Evolutionary conservation across 2,329 filamentous ascomycete species (phyloP).

Genomic region (Cercospora sp.): DNA sequence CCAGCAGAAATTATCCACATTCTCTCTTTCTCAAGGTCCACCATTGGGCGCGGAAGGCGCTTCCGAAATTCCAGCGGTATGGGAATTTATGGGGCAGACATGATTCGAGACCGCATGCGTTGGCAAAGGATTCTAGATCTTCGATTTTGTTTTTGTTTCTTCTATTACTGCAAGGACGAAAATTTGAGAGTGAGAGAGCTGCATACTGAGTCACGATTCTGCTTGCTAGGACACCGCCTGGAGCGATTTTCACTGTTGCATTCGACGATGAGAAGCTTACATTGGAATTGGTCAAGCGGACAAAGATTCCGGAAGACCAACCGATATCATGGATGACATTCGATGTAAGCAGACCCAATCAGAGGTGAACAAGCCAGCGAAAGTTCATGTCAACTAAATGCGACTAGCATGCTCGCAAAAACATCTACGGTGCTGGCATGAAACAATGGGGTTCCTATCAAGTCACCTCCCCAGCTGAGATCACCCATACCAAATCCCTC

Average conservation of each 20-base stretch:
- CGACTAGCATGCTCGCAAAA: slow-evolving; percentile 72
- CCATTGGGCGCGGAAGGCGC: background rate
- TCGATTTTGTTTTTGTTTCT: background rate
- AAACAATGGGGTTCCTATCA: slow-evolving; percentile 88
- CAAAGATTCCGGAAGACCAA: slow-evolving; percentile 76
- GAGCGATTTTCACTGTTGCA: slow-evolving; percentile 83
- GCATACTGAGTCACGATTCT: slow-evolving; percentile 1
- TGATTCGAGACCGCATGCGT: background rate
- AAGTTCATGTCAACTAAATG: slow-evolving; percentile 2
- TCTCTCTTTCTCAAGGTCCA: background rate
- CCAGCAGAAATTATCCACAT: slow-evolving; percentile 2
- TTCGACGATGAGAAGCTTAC: slow-evolving; percentile 81
- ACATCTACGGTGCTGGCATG: slow-evolving; percentile 87
- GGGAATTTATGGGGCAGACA: background rate
- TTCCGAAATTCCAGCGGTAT: background rate
- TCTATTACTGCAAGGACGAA: background rate
- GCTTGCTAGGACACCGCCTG: slow-evolving; percentile 64
- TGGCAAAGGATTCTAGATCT: slow-evolving; percentile 2
- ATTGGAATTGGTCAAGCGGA: slow-evolving; percentile 74
- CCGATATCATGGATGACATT: slow-evolving; percentile 95
- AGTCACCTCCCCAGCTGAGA: slow-evolving; percentile 72
- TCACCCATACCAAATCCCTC: slow-evolving; percentile 72
- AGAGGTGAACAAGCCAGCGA: background rate
- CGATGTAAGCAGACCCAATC: slow-evolving; percentile 57
- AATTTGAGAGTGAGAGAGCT: background rate